Conservation (phyloP, 116 monocot species). For the Papilionanthe hybrid region DNA sequence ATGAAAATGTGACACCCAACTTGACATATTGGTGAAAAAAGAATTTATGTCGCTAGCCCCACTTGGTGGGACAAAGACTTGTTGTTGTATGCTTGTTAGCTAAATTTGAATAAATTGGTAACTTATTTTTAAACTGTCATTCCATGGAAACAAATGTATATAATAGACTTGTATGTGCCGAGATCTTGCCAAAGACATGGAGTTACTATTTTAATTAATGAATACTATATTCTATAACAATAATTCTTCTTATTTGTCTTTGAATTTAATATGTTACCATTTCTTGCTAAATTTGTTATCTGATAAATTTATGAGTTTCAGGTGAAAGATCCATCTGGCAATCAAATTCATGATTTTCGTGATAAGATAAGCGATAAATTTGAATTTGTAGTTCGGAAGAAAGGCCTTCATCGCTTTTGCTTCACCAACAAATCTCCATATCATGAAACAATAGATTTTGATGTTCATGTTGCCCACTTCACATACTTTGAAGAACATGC, state of each 20-base stretch:
- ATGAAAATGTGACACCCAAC: too few relatives aligned
- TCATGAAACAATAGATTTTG: constrained; percentile 95
- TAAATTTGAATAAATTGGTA: too few relatives aligned
- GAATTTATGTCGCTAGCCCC: too few relatives aligned
- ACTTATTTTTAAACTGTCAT: neutral
- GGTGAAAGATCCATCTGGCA: constrained; percentile 80
- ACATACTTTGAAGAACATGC: constrained; percentile 84
- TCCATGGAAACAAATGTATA: neutral
- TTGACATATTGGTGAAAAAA: too few relatives aligned
- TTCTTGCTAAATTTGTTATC: neutral
- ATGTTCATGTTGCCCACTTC: constrained; percentile 81
- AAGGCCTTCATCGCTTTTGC: constrained; percentile 90
- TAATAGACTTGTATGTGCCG: neutral
- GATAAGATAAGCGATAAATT: constrained; percentile 85
- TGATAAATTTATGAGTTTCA: constrained; percentile 21
- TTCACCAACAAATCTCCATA: constrained; percentile 97
- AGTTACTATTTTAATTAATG: neutral
- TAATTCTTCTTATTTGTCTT: neutral
- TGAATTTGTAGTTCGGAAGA: constrained; percentile 73
- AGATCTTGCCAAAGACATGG: too few relatives aligned
- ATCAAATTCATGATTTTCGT: constrained; percentile 82
- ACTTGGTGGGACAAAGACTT: too few relatives aligned
- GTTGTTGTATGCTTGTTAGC: too few relatives aligned
- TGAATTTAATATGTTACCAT: neutral
- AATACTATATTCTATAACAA: neutral